These are phyloP conservation scores for Sporothrix brasiliensis DNA, from an alignment of 2,329 filamentous ascomycete genomes.

Conservation along the genomic window DNA sequence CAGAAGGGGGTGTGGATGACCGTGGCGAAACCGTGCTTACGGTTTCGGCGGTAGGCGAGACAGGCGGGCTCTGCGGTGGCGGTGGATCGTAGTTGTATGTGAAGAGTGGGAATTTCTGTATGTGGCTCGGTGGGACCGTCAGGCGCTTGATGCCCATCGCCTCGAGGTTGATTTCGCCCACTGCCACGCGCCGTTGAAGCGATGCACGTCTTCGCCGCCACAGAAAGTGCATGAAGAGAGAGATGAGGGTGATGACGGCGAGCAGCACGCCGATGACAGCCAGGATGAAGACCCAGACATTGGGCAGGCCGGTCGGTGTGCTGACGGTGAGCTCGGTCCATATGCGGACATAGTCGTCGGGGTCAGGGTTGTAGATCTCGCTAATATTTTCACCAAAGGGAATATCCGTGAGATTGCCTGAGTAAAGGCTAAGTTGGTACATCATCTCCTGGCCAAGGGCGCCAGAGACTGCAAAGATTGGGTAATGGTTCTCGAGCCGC, in stretches of 20 bases:
- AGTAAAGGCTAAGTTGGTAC: constrained; percentile 72
- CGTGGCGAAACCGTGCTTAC: not conserved
- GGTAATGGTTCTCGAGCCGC: constrained; percentile 71
- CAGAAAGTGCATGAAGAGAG: constrained; percentile 72
- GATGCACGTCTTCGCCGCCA: constrained; percentile 70
- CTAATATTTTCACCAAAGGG: constrained; percentile 62
- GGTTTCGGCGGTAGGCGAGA: constrained; percentile 3
- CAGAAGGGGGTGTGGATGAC: not conserved
- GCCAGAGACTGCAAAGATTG: constrained; percentile 80
- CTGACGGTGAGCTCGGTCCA: constrained; percentile 58
- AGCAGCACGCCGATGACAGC: constrained; percentile 73
- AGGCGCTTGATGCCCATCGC: constrained; percentile 81
- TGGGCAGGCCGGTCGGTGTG: constrained; percentile 60
- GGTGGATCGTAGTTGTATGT: constrained; percentile 66
- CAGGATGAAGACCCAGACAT: constrained; percentile 78
- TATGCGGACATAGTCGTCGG: constrained; percentile 62
- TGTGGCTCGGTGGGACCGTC: constrained; percentile 70
- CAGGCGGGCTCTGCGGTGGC: not conserved
- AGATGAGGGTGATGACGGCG: constrained; percentile 67
- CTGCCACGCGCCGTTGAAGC: constrained; percentile 70
- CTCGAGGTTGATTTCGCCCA: constrained; percentile 84
- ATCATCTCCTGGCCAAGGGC: constrained; percentile 69
- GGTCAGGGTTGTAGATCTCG: constrained; percentile 57
- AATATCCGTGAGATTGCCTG: constrained; percentile 68
- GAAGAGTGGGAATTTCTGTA: constrained; percentile 77